These are phyloP conservation scores for Adansonia grandidieri DNA, from an alignment of 441 rosid species.

Conservation along the genomic window DNA sequence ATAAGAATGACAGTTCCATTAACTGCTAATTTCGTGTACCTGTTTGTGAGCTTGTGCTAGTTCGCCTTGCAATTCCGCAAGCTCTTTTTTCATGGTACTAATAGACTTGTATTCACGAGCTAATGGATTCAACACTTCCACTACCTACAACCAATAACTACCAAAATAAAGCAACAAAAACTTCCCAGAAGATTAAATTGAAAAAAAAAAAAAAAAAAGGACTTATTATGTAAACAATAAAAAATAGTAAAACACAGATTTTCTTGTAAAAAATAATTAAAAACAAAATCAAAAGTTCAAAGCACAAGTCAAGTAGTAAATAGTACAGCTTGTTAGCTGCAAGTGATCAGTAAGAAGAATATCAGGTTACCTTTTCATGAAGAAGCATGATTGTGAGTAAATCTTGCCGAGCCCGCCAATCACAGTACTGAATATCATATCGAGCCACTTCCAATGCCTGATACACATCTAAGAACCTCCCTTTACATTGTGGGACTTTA, in stretches of 20 bases:
- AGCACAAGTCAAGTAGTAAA: neutral
- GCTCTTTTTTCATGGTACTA: conserved; percentile 86
- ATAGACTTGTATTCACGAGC: conserved; percentile 93
- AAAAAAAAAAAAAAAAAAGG: neutral
- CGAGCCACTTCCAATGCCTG: conserved; percentile 94
- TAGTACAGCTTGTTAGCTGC: neutral
- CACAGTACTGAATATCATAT: conserved; percentile 84
- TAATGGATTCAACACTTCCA: conserved; percentile 89
- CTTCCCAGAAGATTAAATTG: conserved; percentile 16
- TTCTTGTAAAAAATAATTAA: neutral
- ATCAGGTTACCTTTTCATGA: conserved; percentile 73
- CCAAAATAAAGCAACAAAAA: conserved; percentile 11
- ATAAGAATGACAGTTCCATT: neutral
- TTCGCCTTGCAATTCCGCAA: conserved; percentile 84
- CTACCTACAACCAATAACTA: conserved; percentile 56
- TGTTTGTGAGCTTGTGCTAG: conserved; percentile 82
- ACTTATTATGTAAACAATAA: neutral
- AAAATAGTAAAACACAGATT: neutral
- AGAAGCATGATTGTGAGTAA: conserved; percentile 84
- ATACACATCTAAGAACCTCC: conserved; percentile 80
- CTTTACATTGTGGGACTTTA: conserved; percentile 73
- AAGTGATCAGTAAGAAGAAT: conserved; percentile 9
- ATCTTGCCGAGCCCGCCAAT: conserved; percentile 98
- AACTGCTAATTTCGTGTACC: conserved; percentile 42
- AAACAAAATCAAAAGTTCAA: neutral